Conservation (phyloP, 495 filamentous ascomycete genomes). For the Sordaria brevicollis region DNA sequence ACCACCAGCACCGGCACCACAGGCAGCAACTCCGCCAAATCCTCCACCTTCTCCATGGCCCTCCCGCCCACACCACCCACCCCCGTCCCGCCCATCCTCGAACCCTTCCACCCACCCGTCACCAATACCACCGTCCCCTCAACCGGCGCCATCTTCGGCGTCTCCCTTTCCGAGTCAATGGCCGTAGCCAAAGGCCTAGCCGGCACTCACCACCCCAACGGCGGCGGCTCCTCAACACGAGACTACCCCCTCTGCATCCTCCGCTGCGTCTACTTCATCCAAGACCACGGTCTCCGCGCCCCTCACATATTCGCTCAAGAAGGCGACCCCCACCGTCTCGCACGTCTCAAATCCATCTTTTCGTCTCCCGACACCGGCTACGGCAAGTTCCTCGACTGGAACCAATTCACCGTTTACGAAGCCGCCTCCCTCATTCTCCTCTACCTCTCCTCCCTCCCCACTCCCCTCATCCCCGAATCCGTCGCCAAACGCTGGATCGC, state of each 20-base stretch:
- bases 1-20: neutral
- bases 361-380: constrained; percentile 21
- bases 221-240: constrained; percentile 24
- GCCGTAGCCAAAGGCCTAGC: constrained; percentile 28
- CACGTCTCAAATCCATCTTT: constrained; percentile 27
- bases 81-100: neutral
- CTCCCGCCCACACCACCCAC: neutral
- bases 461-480: constrained; percentile 25
- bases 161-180: constrained; percentile 27
- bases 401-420: constrained; percentile 28
- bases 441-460: constrained; percentile 29
- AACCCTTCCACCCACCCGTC: constrained; percentile 3
- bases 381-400: constrained; percentile 29
- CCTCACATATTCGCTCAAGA: constrained; percentile 30
- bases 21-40: neutral
- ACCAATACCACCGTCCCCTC: constrained; percentile 4
- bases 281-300: constrained; percentile 22
- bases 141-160: constrained; percentile 26
- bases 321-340: constrained; percentile 21
- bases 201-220: constrained; percentile 25
- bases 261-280: constrained; percentile 32
- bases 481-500: constrained; percentile 29
- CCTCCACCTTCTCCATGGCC: neutral
- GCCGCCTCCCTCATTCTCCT: constrained; percentile 30
- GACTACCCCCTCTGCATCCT: constrained; percentile 35